Percentiles rank a stretch among this genome's conserved stretches.
Conservation (phyloP, 1,284 basidiomycete species). For the Heimioporus punctisporus region DNA sequence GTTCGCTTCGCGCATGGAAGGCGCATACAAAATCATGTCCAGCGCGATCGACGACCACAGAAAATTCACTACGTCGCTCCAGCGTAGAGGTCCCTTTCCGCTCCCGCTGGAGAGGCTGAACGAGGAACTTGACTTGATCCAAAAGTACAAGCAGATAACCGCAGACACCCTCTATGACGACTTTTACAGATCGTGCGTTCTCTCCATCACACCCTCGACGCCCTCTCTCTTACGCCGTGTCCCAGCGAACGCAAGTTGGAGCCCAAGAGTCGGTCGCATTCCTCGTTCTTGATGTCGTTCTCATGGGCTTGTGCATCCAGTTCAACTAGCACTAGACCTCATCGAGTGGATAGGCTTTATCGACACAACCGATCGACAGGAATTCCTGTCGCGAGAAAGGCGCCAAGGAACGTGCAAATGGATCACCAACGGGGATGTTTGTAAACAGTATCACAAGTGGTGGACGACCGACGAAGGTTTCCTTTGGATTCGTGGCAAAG, state of each 20-base stretch:
- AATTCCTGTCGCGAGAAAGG: slow-evolving; percentile 26
- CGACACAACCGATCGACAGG: slow-evolving; percentile 25
- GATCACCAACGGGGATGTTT: slow-evolving; percentile 23
- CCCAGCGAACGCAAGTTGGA: slow-evolving; percentile 18
- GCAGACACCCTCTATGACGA: slow-evolving; percentile 19
- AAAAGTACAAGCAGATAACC: slow-evolving; percentile 18
- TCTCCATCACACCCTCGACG: background rate
- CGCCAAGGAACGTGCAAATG: slow-evolving; percentile 27
- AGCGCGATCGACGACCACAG: slow-evolving; percentile 25
- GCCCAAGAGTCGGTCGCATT: slow-evolving; percentile 22
- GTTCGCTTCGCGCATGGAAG: slow-evolving; percentile 27
- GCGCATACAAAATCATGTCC: slow-evolving; percentile 17
- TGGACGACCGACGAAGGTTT: slow-evolving; percentile 18
- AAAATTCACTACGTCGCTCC: slow-evolving; percentile 7
- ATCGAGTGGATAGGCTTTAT: slow-evolving; percentile 28
- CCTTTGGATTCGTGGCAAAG: slow-evolving; percentile 28
- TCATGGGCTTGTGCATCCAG: slow-evolving; percentile 14
- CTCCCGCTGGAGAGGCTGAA: slow-evolving; percentile 21
- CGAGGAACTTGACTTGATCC: slow-evolving; percentile 25
- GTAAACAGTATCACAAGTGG: slow-evolving; percentile 26
- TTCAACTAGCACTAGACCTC: slow-evolving; percentile 20
- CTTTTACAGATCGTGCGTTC: slow-evolving; percentile 24
- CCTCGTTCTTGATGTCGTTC: background rate
- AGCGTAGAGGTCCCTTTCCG: slow-evolving; percentile 21
- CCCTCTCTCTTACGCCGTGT: background rate